Base-by-base conservation (phyloP, 495 filamentous ascomycete species). In the Ramalina intermedia region DNA sequence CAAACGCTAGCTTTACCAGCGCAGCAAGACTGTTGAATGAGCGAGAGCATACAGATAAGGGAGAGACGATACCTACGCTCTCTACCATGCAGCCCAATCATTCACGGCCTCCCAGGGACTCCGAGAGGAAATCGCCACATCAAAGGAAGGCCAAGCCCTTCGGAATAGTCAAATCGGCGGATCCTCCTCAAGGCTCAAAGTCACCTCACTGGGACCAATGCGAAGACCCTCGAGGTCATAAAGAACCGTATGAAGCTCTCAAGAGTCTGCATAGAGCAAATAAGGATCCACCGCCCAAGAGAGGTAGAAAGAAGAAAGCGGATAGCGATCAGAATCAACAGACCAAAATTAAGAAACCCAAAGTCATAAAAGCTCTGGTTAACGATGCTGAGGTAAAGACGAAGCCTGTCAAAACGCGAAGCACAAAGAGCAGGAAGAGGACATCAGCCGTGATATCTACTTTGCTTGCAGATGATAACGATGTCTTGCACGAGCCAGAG, bases 1-100 rank as follows among this genome's bases (percentile, higher is more conserved):
- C 62, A 7, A 38, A 52, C 20, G 51, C 49, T 4, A 55, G 60
- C 0, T 72, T 72, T 41, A 66, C 66, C 7, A 74, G 60, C 44
- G 71, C 69, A 17, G 58, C 67, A 3, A 61, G 35, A 6, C 38
- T 72, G 11, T 9, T 2, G 29, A 7, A 11, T 33, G 29, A 33
- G 7, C 29, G 12, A 33, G 29, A 33, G 29, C 29, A 0, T 8
- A 9, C 7, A 13, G 29, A 33, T 4, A 13, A 33, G 7, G 8
- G 6, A 8, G 8, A 13, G 29, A 9, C 29, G 29, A 33, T 11
- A 12, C 2, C 1, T 11, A 3, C 29, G 29, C 12, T 33, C 7
- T 33, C 29, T 33, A 7, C 29, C 8, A 33, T 9, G 2, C 5
- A 33, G 2, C 2, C 1, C 29, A 11, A 33, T 33, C 5, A 1